Conservation (phyloP, 208 protist species). For the Crithidia brevicula region DNA sequence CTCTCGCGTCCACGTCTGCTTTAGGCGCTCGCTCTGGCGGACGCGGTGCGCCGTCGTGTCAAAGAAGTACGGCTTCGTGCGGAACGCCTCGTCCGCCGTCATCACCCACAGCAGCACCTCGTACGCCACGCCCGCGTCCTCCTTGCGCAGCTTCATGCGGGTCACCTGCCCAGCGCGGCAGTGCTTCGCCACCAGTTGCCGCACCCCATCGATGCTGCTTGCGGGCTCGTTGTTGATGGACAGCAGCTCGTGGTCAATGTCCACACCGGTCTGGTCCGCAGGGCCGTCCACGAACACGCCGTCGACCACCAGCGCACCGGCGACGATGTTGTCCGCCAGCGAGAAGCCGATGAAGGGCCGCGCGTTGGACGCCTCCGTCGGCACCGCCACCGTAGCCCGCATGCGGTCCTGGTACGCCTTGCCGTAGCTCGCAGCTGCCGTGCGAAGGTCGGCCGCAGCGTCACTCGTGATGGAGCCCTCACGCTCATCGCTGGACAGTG, state of each 20-base stretch:
- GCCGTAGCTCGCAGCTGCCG: conserved; percentile 32
- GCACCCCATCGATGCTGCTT: conserved; percentile 27
- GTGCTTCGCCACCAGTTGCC: conserved; percentile 35
- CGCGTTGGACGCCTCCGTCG: conserved; percentile 12
- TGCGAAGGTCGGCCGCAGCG: conserved; percentile 16
- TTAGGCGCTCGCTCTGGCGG: conserved; percentile 45
- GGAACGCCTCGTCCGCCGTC: conserved; percentile 47
- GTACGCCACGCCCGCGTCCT: conserved; percentile 31
- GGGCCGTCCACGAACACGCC: conserved; percentile 47
- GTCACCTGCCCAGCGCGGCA: conserved; percentile 40
- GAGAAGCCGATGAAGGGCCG: conserved; percentile 58
- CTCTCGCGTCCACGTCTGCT: conserved; percentile 25
- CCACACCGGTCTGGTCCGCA: conserved; percentile 40
- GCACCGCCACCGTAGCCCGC: conserved; percentile 21
- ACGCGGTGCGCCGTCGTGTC: conserved; percentile 41
- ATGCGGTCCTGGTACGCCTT: conserved; percentile 29
- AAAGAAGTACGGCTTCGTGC: conserved; percentile 55
- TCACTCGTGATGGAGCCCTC: conserved; percentile 17
- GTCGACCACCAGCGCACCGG: conserved; percentile 48
- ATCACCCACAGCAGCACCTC: conserved; percentile 53
- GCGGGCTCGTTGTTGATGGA: conserved; percentile 28
- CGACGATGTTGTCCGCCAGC: conserved; percentile 47
- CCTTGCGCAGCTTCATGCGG: conserved; percentile 22
- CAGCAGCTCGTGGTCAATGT: conserved; percentile 49
- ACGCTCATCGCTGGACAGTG: conserved; percentile 5